phyloP scores from a whole-genome alignment of 768 basidiomycete genomes.

The Leccinum incarnatum region DNA sequence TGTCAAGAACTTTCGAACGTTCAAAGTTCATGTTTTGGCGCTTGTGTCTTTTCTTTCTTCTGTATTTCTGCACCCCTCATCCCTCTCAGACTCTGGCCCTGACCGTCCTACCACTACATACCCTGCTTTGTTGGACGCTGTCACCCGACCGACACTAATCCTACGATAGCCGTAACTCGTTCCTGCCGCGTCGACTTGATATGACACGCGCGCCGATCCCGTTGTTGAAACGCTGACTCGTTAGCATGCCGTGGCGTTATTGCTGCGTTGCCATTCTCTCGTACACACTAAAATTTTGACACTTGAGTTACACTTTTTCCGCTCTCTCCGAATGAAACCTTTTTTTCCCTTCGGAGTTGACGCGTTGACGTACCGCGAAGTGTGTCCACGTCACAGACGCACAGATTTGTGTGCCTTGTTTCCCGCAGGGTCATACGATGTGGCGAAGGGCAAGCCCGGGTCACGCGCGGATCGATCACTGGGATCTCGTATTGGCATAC shows the following conservation, averaged over 20 bases:
- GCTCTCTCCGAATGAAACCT: neutral
- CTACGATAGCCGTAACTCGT: neutral
- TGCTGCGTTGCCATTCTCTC: neutral
- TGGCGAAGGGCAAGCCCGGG: neutral
- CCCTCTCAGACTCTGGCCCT: neutral
- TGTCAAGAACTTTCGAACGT: neutral
- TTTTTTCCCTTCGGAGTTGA: neutral
- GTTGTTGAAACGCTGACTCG: neutral
- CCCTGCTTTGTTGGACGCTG: neutral
- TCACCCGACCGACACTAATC: neutral
- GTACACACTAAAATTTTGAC: neutral
- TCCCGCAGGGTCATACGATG: neutral
- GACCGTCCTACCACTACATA: too few relatives aligned
- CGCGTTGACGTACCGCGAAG: neutral
- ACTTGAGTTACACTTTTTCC: neutral
- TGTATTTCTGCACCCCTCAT: neutral
- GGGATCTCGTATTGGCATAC: too few relatives aligned
- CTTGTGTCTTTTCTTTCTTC: neutral
- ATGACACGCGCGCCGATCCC: neutral
- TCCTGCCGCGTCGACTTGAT: neutral
- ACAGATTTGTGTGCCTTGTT: neutral
- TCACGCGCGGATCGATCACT: neutral
- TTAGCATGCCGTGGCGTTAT: neutral
- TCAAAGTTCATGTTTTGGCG: neutral
- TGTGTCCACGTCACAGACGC: neutral